These are phyloP conservation scores for Torrubiellomyces zombiae DNA, from an alignment of 2,329 filamentous ascomycete species.

Conservation along the genomic window DNA sequence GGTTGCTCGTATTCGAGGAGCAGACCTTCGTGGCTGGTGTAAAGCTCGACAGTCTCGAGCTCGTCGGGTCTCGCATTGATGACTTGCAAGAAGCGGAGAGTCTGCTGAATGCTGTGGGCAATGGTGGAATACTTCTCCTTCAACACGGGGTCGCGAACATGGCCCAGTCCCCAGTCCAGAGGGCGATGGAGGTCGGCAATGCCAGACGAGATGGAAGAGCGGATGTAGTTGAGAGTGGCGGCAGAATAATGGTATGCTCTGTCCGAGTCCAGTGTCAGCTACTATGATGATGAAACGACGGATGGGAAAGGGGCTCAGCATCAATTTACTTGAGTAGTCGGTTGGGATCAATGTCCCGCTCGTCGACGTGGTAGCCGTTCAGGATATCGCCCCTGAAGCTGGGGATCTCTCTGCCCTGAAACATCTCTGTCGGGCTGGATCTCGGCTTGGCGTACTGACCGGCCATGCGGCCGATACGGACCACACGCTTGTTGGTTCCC, in stretches of 20 bases:
- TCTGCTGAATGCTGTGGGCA: constrained; percentile 74
- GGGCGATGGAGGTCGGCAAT: constrained; percentile 89
- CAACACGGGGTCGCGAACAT: constrained; percentile 69
- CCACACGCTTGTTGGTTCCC: constrained; percentile 65
- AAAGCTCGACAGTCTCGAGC: constrained; percentile 84
- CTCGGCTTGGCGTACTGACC: constrained; percentile 95
- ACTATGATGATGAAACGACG: no score
- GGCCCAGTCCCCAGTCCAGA: constrained; percentile 85
- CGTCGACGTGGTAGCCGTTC: constrained; percentile 67
- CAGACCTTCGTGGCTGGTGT: constrained; percentile 87
- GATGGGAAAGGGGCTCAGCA: no score
- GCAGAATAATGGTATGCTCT: constrained; percentile 92
- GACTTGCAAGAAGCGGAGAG: constrained; percentile 83
- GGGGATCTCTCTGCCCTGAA: constrained; percentile 66
- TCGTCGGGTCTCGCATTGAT: constrained; percentile 75
- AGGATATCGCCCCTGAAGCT: constrained; percentile 93
- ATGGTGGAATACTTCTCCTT: constrained; percentile 77
- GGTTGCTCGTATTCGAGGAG: constrained; percentile 88
- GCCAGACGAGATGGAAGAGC: constrained; percentile 67
- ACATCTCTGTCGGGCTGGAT: constrained; percentile 69
- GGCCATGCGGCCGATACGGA: constrained; percentile 89
- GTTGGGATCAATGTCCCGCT: constrained; percentile 64
- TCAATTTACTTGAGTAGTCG: constrained; percentile 51
- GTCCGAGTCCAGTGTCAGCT: no score
- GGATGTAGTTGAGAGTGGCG: constrained; percentile 84